Base-by-base conservation (phyloP, 1,284 basidiomycete genomes). In the Ceratobasidium sp. region DNA sequence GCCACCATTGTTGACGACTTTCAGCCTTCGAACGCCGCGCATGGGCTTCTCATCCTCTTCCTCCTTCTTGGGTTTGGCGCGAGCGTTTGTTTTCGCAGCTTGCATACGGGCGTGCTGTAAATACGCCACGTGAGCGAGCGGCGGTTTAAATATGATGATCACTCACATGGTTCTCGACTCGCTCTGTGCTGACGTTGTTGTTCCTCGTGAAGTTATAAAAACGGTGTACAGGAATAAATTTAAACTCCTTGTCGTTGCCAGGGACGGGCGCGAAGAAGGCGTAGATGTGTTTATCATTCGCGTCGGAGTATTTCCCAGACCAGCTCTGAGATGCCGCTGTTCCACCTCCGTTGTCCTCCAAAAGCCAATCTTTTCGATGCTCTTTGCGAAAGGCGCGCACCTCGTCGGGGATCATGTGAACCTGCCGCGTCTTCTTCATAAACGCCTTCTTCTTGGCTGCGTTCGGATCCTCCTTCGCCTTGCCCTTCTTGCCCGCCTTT, bases 281-380 rank as follows among this genome's bases (percentile, higher is more conserved):
- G 61, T 81, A 82, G 11, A 63, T 77, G 46, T 67, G 74, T 58
- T 74, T 77, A 26, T 88, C 93, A 23, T 86, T 82, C 7, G 87
- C 85, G 73, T 94, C 93, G 80, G 94, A 92, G 83, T 95, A 85
- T 79, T 90, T 86, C 21, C 90, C 94, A 23, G 89, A 84, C 94
- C 94, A 96, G 35, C 87, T 79, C 81, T 94, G 91, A 73, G 84
- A 82, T 14, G 66, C 52, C 8, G 66, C 66, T 23, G 46, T 32
- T 16, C 66, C 66, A 67, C 87, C 86, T 52, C 80, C 79, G 57
- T 85, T 87, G 79, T 94, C 93, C 82, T 96, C 94, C 82, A 95
- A 87, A 54, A 96, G 89, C 94, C 94, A 96, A 1, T 94, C 94
- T 80, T 91, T 92, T 76, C 91, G 84, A 81, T 96, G 94, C 82